These are phyloP conservation scores for Claviceps quebecensis DNA, from an alignment of 2,329 filamentous ascomycete species.

Conservation along the genomic window DNA sequence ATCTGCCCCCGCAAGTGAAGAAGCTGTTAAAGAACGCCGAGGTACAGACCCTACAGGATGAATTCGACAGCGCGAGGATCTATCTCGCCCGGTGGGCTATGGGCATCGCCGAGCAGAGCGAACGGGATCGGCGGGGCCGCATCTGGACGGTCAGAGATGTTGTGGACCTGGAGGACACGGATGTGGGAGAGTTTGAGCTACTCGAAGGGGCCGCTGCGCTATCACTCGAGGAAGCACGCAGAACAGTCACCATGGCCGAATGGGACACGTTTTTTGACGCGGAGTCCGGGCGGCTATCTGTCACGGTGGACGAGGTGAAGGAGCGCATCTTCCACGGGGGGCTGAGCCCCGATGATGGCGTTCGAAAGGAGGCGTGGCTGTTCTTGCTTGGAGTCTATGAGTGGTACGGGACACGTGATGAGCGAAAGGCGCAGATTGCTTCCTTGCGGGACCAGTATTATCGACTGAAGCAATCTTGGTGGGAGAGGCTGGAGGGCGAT, in stretches of 20 bases:
- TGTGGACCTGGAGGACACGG: slow-evolving; percentile 84
- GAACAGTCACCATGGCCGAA: slow-evolving; percentile 64
- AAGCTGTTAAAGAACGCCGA: slow-evolving; percentile 80
- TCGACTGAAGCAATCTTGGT: slow-evolving; percentile 86
- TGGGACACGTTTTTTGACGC: slow-evolving; percentile 86
- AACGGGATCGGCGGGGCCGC: slow-evolving; percentile 68
- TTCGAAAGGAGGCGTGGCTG: slow-evolving; percentile 92
- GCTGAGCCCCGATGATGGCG: slow-evolving; percentile 74
- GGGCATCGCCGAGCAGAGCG: slow-evolving; percentile 95
- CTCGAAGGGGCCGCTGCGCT: slow-evolving; percentile 66
- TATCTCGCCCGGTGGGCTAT: slow-evolving; percentile 97
- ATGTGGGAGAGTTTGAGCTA: slow-evolving; percentile 91
- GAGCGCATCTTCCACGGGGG: slow-evolving; percentile 96
- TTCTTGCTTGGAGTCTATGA: slow-evolving; percentile 85
- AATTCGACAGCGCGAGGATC: slow-evolving; percentile 90
- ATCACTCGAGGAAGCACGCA: slow-evolving; percentile 62
- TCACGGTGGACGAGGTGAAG: slow-evolving; percentile 87
- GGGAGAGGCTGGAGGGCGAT: slow-evolving; percentile 80
- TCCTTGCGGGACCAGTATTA: slow-evolving; percentile 88
- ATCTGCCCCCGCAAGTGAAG: slow-evolving; percentile 75
- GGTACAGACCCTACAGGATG: slow-evolving; percentile 87
- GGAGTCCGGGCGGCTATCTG: slow-evolving; percentile 55
- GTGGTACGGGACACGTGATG: slow-evolving; percentile 81
- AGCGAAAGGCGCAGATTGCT: slow-evolving; percentile 69
- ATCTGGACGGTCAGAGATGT: slow-evolving; percentile 93